Percentiles rank a stretch among this genome's conserved stretches.
Conservation (phyloP, 768 basidiomycete species). For the Hygrophorus pudorinus region DNA sequence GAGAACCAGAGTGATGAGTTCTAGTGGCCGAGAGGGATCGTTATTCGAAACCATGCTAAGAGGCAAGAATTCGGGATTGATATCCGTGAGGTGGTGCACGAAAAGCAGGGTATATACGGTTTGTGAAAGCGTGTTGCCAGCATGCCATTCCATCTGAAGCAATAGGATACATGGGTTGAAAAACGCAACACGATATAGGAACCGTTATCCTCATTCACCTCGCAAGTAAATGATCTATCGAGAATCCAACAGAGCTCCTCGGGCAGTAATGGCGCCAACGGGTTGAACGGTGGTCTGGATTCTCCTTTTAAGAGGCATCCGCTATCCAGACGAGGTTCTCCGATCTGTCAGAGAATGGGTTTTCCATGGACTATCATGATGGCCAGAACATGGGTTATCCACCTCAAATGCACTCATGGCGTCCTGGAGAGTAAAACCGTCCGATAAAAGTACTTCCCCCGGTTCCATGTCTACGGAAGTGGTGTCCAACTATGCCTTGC, state of each 20-base stretch:
- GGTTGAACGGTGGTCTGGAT: constrained; percentile 45
- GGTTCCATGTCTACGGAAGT: constrained; percentile 44
- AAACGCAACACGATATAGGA: not conserved
- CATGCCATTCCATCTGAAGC: constrained; percentile 77
- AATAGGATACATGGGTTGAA: constrained; percentile 8
- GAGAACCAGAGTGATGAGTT: constrained; percentile 61
- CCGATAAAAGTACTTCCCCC: constrained; percentile 54
- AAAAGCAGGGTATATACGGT: constrained; percentile 76
- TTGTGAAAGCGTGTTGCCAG: constrained; percentile 76
- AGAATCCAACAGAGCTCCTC: constrained; percentile 86
- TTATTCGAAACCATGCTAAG: constrained; percentile 11
- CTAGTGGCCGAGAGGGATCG: constrained; percentile 42
- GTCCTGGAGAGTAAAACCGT: constrained; percentile 68
- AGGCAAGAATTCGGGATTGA: constrained; percentile 45
- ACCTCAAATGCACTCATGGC: constrained; percentile 95
- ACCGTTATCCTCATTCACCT: constrained; percentile 37
- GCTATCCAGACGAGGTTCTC: constrained; percentile 83
- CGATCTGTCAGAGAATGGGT: constrained; percentile 42
- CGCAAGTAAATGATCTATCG: constrained; percentile 66
- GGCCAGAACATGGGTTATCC: constrained; percentile 10
- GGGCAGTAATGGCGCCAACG: constrained; percentile 51
- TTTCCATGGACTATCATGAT: constrained; percentile 6
- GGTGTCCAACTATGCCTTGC: not conserved
- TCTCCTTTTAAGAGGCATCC: constrained; percentile 46
- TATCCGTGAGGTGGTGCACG: constrained; percentile 50